A percentile compares a stretch with the other conserved stretches of the same genome.
Conservation (phyloP, 2,329 filamentous ascomycete genomes). For the Fusarium praegraminearum region DNA sequence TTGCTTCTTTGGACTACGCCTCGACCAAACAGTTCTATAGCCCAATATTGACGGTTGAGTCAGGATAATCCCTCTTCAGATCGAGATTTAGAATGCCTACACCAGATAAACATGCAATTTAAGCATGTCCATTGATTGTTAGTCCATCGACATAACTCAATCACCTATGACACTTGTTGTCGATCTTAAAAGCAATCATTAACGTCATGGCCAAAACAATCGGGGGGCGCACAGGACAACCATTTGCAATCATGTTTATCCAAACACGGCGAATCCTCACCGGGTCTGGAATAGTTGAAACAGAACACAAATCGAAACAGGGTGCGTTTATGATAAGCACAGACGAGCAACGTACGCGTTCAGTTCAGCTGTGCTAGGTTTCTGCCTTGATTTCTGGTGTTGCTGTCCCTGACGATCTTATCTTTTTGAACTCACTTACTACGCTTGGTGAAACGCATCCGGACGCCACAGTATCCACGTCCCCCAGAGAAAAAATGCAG, state of each 20-base stretch:
- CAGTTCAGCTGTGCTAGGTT: background rate
- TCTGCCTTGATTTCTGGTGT: constrained; percentile 31
- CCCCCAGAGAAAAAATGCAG: constrained; percentile 31
- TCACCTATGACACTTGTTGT: background rate
- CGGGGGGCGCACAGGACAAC: constrained; percentile 5
- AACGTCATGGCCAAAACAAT: constrained; percentile 16
- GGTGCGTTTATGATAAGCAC: background rate
- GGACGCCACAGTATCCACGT: constrained; percentile 46
- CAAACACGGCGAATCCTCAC: background rate
- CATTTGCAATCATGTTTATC: background rate
- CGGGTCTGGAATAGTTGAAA: constrained; percentile 16
- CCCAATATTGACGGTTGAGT: background rate
- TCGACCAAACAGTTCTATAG: background rate
- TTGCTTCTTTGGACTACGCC: background rate
- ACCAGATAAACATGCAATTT: background rate
- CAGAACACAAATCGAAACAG: constrained; percentile 13
- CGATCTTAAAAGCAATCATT: constrained; percentile 6
- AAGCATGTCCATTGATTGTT: background rate
- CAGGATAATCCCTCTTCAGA: background rate
- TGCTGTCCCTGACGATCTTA: constrained; percentile 46
- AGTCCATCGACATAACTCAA: constrained; percentile 1
- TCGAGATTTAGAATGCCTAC: constrained; percentile 1
- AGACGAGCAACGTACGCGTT: too few species aligned
- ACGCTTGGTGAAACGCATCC: constrained; percentile 41
- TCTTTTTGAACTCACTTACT: constrained; percentile 17